Evolutionary conservation across 768 basidiomycete species (phyloP).

Genomic region (Coprinopsis sp.): DNA sequence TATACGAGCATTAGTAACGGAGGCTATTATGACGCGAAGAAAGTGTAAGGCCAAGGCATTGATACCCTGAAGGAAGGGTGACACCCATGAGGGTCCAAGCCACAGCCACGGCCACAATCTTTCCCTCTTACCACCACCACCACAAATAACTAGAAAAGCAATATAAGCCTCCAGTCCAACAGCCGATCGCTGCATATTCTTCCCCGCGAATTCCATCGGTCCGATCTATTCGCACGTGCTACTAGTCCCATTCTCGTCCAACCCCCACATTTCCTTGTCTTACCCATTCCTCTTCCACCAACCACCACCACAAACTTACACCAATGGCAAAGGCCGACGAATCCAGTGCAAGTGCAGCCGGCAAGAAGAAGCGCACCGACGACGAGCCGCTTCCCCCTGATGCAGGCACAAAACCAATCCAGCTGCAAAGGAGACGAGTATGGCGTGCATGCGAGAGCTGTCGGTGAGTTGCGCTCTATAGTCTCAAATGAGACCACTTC

Average conservation of each 20-base stretch:
- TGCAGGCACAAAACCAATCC: constrained; percentile 61
- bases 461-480: constrained; percentile 48
- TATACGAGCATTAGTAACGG: too few relatives aligned
- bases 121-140: too few relatives aligned
- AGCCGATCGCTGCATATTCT: neutral
- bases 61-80: too few relatives aligned
- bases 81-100: too few relatives aligned
- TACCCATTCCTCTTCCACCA: constrained; percentile 18
- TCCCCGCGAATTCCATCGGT: constrained; percentile 4
- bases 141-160: too few relatives aligned
- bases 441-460: constrained; percentile 91
- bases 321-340: constrained; percentile 51
- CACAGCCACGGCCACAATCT: neutral
- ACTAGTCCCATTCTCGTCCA: constrained; percentile 23
- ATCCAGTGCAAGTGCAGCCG: constrained; percentile 38
- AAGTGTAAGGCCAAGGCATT: too few relatives aligned
- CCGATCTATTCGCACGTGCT: constrained; percentile 22
- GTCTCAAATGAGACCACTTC: constrained; percentile 14
- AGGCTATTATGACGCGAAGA: too few relatives aligned
- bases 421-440: constrained; percentile 74
- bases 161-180: neutral
- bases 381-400: constrained; percentile 58
- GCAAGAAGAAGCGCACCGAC: constrained; percentile 72
- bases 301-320: constrained; percentile 17
- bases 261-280: constrained; percentile 26